These are phyloP conservation scores for Fraxinus floribunda DNA, from an alignment of 305 asterid species.

Conservation along the genomic window DNA sequence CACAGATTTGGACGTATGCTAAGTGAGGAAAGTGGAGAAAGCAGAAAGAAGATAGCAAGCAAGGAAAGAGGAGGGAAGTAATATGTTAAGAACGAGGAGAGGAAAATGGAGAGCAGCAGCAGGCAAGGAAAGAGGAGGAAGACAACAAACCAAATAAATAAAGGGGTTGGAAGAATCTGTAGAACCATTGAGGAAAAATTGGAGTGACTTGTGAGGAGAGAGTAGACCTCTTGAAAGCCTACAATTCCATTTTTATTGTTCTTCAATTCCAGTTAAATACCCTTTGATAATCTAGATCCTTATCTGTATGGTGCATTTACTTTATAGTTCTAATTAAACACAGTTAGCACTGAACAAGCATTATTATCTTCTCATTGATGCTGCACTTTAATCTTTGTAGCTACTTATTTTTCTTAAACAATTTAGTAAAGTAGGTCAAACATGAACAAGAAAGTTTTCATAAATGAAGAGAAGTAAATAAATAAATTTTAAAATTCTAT, in stretches of 20 bases:
- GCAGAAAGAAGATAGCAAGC: neutral
- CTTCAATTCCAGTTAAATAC: neutral
- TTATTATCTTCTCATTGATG: neutral
- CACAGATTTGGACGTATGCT: neutral
- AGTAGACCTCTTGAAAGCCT: neutral
- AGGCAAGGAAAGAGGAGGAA: too few relatives aligned
- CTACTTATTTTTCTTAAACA: neutral
- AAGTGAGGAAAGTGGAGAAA: too few relatives aligned
- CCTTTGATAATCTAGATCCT: neutral
- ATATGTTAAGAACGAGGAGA: neutral
- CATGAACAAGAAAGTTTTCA: neutral
- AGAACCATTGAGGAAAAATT: neutral
- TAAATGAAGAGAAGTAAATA: neutral
- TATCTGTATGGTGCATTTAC: neutral
- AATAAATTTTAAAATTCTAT: neutral
- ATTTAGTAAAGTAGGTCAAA: neutral
- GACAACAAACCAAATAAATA: neutral
- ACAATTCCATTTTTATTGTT: neutral
- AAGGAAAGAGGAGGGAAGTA: neutral
- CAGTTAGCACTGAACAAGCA: neutral
- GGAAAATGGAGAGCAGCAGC: neutral
- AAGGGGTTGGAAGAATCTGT: neutral
- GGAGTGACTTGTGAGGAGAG: neutral
- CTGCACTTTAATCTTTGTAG: neutral
- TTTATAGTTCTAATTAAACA: neutral